These are phyloP conservation scores for Hymenoscyphus albidus DNA, from an alignment of 2,329 filamentous ascomycete genomes.

Conservation along the genomic window DNA sequence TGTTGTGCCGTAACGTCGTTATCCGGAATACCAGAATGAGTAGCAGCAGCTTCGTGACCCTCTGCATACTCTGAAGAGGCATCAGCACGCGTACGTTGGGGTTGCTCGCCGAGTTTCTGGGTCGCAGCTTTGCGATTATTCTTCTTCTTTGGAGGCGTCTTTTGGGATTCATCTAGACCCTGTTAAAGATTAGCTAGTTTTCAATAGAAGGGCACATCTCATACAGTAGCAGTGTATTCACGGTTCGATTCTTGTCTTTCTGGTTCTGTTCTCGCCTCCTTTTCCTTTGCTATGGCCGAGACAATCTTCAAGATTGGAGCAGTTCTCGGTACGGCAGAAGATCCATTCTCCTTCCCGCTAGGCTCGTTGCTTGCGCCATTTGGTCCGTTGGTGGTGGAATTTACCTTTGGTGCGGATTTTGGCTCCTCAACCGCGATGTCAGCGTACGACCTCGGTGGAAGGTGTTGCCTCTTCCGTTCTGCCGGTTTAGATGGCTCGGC, in stretches of 20 bases:
- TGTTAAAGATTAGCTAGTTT: conserved; percentile 16
- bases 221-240: conserved; percentile 31
- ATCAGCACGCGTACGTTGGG: not conserved
- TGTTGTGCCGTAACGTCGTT: not conserved
- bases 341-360: not conserved
- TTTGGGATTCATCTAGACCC: conserved; percentile 32
- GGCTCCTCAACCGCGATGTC: conserved; percentile 33
- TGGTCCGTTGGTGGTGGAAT: not conserved
- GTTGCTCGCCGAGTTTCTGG: conserved; percentile 24
- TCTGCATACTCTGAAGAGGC: not conserved
- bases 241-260: conserved; percentile 27
- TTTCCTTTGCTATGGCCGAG: conserved; percentile 14
- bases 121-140: conserved; percentile 25
- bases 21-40: not conserved
- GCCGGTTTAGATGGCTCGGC: conserved; percentile 34
- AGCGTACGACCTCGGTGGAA: conserved; percentile 40
- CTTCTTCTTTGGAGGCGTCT: conserved; percentile 27
- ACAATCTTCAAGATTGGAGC: conserved; percentile 31
- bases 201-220: not conserved
- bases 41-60: not conserved
- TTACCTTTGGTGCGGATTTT: conserved; percentile 5
- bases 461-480: conserved; percentile 33
- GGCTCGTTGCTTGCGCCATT: conserved; percentile 13
- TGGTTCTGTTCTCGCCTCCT: conserved; percentile 16
- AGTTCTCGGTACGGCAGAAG: conserved; percentile 13